Evolutionary conservation across 768 basidiomycete genomes (phyloP).

Genomic region (Leucocoprinus birnbaumii): DNA sequence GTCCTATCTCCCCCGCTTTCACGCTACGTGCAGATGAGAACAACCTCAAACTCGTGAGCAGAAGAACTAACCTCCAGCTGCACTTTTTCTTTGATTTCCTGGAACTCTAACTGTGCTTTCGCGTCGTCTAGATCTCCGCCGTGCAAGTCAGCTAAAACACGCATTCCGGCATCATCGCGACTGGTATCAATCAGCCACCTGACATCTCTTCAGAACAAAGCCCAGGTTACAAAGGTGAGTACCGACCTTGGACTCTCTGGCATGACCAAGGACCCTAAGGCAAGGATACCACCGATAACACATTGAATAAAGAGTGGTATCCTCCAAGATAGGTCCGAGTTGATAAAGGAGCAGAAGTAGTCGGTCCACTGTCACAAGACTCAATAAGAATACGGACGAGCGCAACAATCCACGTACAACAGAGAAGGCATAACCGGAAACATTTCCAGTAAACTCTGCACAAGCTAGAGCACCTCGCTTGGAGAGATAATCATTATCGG

Average conservation of each 20-base stretch:
- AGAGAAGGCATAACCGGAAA: constrained; percentile 80
- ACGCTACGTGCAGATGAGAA: constrained; percentile 39
- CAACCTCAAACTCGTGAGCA: too few relatives aligned
- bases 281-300: constrained; percentile 74
- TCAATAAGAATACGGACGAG: not conserved
- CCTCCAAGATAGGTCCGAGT: constrained; percentile 81
- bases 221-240: not conserved
- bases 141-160: constrained; percentile 79
- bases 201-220: not conserved
- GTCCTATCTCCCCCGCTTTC: constrained; percentile 65
- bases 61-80: constrained; percentile 46
- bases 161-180: constrained; percentile 76
- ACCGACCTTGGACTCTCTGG: constrained; percentile 80
- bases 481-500: not conserved
- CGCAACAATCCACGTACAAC: constrained; percentile 38
- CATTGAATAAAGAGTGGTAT: constrained; percentile 82
- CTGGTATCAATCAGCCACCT: constrained; percentile 88
- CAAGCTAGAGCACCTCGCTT: constrained; percentile 85
- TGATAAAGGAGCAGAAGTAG: constrained; percentile 84
- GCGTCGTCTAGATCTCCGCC: constrained; percentile 70
- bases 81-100: constrained; percentile 80
- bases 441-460: constrained; percentile 89
- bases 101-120: constrained; percentile 70
- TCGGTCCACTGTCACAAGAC: constrained; percentile 68
- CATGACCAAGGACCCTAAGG: constrained; percentile 73